phyloP scores from a whole-genome alignment of 441 rosid species.

The Erodium texanum region DNA sequence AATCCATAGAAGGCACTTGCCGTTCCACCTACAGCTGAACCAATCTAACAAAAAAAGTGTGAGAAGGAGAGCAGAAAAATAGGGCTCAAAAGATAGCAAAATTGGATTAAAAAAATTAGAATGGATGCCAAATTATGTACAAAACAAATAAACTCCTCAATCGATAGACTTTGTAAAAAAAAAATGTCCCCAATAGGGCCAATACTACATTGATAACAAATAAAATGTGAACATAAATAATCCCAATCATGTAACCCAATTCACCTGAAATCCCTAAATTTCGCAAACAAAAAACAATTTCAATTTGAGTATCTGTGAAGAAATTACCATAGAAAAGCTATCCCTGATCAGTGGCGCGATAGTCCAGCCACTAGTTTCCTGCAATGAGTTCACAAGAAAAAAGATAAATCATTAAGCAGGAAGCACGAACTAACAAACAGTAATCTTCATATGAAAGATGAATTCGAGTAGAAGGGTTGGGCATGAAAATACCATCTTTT shows the following conservation, averaged over 20 bases:
- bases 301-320: not conserved
- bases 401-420: not conserved
- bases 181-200: too few relatives aligned
- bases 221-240: too few relatives aligned
- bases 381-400: not conserved
- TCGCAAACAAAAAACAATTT: not conserved
- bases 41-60: not conserved
- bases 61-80: too few relatives aligned
- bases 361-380: not conserved
- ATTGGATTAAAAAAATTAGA: too few relatives aligned
- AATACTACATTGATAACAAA: too few relatives aligned
- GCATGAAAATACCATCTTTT: constrained; percentile 57
- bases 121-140: too few relatives aligned
- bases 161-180: too few relatives aligned
- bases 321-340: not conserved
- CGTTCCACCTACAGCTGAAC: not conserved
- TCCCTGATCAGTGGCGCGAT: not conserved
- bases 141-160: too few relatives aligned
- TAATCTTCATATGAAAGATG: too few relatives aligned
- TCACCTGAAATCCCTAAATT: not conserved
- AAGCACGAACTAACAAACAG: too few relatives aligned
- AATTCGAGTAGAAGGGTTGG: too few relatives aligned
- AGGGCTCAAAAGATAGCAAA: too few relatives aligned
- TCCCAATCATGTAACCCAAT: not conserved
- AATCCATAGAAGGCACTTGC: not conserved